A percentile compares a stretch with the other conserved stretches of the same genome.
Evolutionary conservation across 495 filamentous ascomycete genomes (phyloP).

Genomic region (Xylaria curta): DNA sequence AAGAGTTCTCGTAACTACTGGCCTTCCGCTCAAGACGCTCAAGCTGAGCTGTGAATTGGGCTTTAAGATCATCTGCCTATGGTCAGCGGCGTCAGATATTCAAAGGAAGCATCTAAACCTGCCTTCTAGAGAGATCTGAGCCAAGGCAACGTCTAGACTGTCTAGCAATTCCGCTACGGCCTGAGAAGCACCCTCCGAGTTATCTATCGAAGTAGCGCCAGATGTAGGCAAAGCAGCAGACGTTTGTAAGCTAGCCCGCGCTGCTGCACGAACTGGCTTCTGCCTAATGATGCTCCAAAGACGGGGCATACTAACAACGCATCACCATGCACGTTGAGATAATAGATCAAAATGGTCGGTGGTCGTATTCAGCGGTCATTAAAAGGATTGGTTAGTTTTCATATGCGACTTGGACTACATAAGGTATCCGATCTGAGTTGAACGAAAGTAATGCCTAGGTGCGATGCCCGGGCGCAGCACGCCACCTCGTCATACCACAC

Average conservation of each 20-base stretch:
- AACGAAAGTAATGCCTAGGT: neutral
- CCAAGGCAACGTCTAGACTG: conserved; percentile 1
- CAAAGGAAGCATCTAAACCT: neutral
- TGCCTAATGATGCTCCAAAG: neutral
- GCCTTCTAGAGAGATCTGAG: neutral
- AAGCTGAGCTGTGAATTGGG: neutral
- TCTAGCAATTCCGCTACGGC: neutral
- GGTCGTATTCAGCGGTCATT: neutral
- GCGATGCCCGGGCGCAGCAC: neutral
- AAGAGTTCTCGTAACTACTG: neutral
- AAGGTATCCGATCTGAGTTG: neutral
- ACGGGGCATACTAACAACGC: neutral
- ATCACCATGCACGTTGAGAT: neutral
- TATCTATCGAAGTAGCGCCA: neutral
- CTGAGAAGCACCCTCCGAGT: neutral
- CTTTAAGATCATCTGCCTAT: neutral
- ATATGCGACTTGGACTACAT: neutral
- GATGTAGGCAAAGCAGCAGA: neutral
- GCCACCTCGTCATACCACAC: neutral
- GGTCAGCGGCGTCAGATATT: neutral
- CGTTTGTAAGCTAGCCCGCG: neutral
- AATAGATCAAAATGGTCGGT: neutral
- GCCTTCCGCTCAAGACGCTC: neutral
- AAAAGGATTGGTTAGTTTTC: neutral
- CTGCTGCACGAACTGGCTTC: conserved; percentile 6